Conservation (phyloP, 164 flowering plant species). For the Sedum album region DNA sequence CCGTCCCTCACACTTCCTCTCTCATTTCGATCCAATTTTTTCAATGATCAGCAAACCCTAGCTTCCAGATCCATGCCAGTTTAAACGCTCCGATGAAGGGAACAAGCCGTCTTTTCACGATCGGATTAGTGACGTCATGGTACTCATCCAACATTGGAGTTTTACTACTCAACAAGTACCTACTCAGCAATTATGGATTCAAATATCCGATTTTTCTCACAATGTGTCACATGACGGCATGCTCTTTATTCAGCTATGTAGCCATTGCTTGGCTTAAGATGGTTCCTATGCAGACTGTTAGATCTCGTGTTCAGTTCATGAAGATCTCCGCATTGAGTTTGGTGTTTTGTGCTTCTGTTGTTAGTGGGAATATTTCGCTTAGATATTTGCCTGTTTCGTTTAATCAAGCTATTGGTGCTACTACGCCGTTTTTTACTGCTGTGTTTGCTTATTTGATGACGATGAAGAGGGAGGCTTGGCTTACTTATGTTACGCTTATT, state of each 20-base stretch:
- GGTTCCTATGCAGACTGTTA: background rate
- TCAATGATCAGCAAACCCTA: background rate
- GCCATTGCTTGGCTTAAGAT: slow-evolving; percentile 3
- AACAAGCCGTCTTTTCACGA: background rate
- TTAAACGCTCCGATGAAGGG: slow-evolving; percentile 3
- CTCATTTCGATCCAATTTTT: too few relatives aligned
- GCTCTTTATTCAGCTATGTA: background rate
- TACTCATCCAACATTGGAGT: background rate
- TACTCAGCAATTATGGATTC: slow-evolving; percentile 4
- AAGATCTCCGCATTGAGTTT: too few relatives aligned
- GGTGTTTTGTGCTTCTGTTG: too few relatives aligned
- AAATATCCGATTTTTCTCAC: slow-evolving; percentile 4
- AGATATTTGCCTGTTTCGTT: too few relatives aligned
- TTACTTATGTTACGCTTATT: too few relatives aligned
- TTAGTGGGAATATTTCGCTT: too few relatives aligned
- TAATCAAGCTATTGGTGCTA: too few relatives aligned
- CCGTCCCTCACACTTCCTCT: too few relatives aligned
- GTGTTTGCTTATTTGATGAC: too few relatives aligned
- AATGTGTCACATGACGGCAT: slow-evolving; percentile 4
- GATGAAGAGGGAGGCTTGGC: too few relatives aligned
- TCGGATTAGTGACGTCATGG: slow-evolving; percentile 5
- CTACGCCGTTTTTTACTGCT: too few relatives aligned
- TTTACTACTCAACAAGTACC: background rate
- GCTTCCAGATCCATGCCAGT: background rate
- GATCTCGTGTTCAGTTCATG: slow-evolving; percentile 8